phyloP scores from a whole-genome alignment of 2,329 filamentous ascomycete species.

The Kalaharituber pfeilii region DNA sequence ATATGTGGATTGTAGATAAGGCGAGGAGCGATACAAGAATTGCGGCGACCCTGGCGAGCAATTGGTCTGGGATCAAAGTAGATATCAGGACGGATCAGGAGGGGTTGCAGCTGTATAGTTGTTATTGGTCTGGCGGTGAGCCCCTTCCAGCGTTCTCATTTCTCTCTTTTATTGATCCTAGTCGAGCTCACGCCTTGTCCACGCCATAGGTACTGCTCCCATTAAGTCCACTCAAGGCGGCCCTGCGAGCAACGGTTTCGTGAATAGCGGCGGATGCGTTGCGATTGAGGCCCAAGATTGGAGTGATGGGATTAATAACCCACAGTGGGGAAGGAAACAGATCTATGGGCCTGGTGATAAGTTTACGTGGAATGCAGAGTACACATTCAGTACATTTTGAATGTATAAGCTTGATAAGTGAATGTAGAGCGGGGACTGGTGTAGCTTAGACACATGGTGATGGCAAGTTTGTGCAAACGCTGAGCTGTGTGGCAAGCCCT shows the following conservation, averaged over 20 bases:
- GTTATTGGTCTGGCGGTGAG: conserved; percentile 27
- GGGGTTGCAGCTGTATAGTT: conserved; percentile 77
- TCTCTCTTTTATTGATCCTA: conserved; percentile 8
- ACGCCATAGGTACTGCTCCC: conserved; percentile 36
- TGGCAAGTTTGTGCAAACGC: too few species aligned
- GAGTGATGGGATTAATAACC: conserved; percentile 87
- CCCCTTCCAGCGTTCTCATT: conserved; percentile 25
- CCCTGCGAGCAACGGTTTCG: conserved; percentile 43
- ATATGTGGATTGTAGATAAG: conserved; percentile 33
- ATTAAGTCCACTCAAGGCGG: conserved; percentile 56
- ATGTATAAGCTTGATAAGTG: neutral
- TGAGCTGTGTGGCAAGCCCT: too few species aligned
- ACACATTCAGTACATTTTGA: conserved; percentile 35
- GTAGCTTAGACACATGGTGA: too few species aligned
- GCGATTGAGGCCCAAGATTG: conserved; percentile 87
- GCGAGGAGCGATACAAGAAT: conserved; percentile 22
- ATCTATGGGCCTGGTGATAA: conserved; percentile 41
- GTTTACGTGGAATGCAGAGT: conserved; percentile 43
- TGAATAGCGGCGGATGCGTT: conserved; percentile 51
- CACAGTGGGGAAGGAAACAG: conserved; percentile 56
- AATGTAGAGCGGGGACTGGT: too few species aligned
- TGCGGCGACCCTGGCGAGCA: conserved; percentile 48
- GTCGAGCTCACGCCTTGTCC: too few species aligned
- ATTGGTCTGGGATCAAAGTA: conserved; percentile 66
- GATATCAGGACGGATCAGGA: conserved; percentile 71